Percentiles rank a stretch among this genome's conserved stretches.
These are phyloP conservation scores for Agaricus blazei DNA, from an alignment of 768 basidiomycete species.

Conservation along the genomic window DNA sequence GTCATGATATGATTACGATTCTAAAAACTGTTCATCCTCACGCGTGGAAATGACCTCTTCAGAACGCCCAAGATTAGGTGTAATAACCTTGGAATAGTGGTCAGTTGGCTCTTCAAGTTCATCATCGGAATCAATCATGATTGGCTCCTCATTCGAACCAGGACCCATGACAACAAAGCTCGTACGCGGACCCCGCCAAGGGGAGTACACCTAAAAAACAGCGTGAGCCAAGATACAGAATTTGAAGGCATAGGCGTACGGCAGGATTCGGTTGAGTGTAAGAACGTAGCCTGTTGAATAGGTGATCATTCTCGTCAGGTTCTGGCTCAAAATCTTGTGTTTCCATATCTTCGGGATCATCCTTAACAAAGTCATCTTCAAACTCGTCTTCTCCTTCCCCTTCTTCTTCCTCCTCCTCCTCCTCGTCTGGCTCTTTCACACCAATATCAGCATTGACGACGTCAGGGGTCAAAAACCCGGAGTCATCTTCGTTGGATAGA, in stretches of 20 bases:
- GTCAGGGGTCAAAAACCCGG: neutral
- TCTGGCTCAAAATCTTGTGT: neutral
- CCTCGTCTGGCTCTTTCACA: neutral
- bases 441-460: neutral
- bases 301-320: constrained; percentile 1
- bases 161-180: neutral
- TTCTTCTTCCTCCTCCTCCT: constrained; percentile 14
- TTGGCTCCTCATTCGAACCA: constrained; percentile 2
- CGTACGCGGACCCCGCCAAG: neutral
- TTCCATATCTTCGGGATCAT: neutral
- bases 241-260: neutral
- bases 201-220: neutral
- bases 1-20: too few relatives aligned
- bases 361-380: neutral
- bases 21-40: too few relatives aligned
- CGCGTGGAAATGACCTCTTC: too few relatives aligned
- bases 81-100: too few relatives aligned
- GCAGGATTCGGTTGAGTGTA: neutral
- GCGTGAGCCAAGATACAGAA: neutral
- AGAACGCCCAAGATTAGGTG: too few relatives aligned
- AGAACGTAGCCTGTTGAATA: constrained; percentile 1
- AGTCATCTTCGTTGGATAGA: constrained; percentile 15
- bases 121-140: constrained; percentile 8
- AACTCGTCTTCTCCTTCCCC: neutral
- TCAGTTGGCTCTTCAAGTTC: neutral